Base-by-base conservation (phyloP, 1,284 basidiomycete species). In the Puccinia polysora region DNA sequence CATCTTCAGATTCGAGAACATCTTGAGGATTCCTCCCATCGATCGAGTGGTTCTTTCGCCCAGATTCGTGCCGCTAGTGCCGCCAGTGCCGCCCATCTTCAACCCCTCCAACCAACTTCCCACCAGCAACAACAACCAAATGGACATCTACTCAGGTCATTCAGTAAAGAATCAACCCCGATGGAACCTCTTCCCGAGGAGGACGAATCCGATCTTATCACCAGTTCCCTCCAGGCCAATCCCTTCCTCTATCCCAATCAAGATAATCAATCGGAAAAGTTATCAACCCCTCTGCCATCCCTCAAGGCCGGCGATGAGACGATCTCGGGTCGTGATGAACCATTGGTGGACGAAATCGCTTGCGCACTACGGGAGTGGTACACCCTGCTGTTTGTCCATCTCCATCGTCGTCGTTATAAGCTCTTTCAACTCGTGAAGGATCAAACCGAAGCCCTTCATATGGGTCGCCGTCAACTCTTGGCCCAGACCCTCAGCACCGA, bases 311-410 rank as follows among this genome's bases (percentile, higher is more conserved):
- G 90, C 55, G 92, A 95, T 78, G 91, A 95, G 75, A 97, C 93
- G 0, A 84, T 85, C 2, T 87, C 88, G 0, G 92, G 92, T 5
- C 83, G 84, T 30, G 82, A 81, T 12, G 93, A 96, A 78, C 95
- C 94, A 0, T 87, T 97, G 77, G 86, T 97, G 65, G 95, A 98
- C 81, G 95, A 98, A 82, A 96, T 98, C 76, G 90, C 95, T 0
- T 95, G 92, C 23, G 93, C 95, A 0, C 82, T 97, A 50, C 86
- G 94, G 43, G 95, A 97, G 84, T 71, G 59, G 40, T 56, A 36
- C 12, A 45, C 20, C 62, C 75, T 78, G 34, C 88, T 97, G 84
- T 94, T 93, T 78, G 87, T 88, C 69, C 94, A 97, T 80, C 87
- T 98, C 30, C 87, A 88, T 2, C 84, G 86, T 63, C 86, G 92